Evolutionary conservation across 495 filamentous ascomycete genomes (phyloP).

Genomic region (Penicillium antarcticum): DNA sequence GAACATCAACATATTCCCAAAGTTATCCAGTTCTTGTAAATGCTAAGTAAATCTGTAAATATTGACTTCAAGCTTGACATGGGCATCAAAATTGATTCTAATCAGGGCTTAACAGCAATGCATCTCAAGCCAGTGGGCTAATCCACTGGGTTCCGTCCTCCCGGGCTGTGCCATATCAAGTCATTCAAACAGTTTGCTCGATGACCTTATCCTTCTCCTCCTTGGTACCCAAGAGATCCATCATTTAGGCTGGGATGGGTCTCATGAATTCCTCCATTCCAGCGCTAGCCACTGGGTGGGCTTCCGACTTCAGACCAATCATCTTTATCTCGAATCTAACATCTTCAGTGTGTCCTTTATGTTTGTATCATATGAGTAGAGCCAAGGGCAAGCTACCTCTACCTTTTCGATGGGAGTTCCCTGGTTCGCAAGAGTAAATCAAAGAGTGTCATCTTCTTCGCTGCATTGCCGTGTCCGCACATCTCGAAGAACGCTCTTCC

Average conservation of each 20-base stretch:
- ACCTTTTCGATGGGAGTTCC: conserved; percentile 49
- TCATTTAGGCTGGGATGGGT: conserved; percentile 57
- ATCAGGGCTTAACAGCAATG: conserved; percentile 36
- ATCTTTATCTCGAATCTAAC: conserved; percentile 58
- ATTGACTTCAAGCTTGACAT: no score
- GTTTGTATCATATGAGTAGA: conserved; percentile 62
- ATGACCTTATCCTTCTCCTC: conserved; percentile 52
- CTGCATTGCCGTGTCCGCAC: conserved; percentile 68
- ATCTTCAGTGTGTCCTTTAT: conserved; percentile 47
- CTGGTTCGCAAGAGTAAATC: conserved; percentile 44
- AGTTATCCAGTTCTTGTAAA: no score
- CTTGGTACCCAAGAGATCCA: conserved; percentile 45
- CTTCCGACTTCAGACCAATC: conserved; percentile 60
- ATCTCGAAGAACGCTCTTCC: conserved; percentile 67
- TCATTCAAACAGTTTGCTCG: conserved; percentile 52
- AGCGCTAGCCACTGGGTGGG: conserved; percentile 50
- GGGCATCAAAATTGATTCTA: neutral
- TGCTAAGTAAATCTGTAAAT: no score
- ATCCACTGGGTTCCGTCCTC: conserved; percentile 60
- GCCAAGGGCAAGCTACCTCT: conserved; percentile 62
- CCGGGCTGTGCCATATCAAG: conserved; percentile 50
- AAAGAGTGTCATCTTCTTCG: conserved; percentile 58
- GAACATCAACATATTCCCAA: no score
- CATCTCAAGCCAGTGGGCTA: conserved; percentile 69
- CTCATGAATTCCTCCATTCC: conserved; percentile 68